Conservation (phyloP, 169 alveolate genomes). For the Eimeria sp. region DNA sequence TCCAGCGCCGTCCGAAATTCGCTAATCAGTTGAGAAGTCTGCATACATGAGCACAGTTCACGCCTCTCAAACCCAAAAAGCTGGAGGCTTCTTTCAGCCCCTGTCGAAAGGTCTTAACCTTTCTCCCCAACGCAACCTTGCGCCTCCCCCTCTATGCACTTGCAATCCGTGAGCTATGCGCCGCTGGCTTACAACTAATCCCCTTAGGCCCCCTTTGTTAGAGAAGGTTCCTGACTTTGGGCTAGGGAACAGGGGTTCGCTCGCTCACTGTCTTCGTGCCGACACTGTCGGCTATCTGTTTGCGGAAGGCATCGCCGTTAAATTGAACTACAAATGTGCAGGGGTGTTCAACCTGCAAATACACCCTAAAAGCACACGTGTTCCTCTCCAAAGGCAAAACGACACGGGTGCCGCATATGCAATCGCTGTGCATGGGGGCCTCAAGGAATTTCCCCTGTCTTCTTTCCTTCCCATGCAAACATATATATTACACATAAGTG, state of each 20-base stretch:
- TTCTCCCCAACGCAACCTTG: neutral
- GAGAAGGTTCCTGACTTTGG: neutral
- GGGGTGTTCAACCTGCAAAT: constrained; percentile 68
- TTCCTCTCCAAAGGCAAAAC: neutral
- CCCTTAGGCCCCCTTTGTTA: neutral
- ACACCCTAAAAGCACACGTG: neutral
- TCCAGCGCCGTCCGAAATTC: constrained; percentile 32
- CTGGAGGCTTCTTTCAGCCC: neutral
- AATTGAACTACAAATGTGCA: constrained; percentile 73
- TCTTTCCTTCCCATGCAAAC: no score
- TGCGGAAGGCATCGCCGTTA: constrained; percentile 83
- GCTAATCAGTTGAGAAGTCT: constrained; percentile 22
- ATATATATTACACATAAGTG: no score
- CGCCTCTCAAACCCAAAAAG: neutral
- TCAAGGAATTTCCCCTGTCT: neutral
- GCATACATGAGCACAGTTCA: constrained; percentile 4
- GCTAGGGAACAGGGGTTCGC: neutral
- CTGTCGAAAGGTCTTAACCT: neutral
- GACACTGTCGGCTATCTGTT: constrained; percentile 26
- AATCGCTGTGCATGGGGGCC: neutral
- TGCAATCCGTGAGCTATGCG: neutral
- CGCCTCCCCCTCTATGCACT: neutral
- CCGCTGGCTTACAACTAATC: no score
- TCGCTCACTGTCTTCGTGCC: constrained; percentile 68
- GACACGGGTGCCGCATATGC: neutral